Conservation (phyloP, 2,329 filamentous ascomycete genomes). For the Aspergillus jensenii region DNA sequence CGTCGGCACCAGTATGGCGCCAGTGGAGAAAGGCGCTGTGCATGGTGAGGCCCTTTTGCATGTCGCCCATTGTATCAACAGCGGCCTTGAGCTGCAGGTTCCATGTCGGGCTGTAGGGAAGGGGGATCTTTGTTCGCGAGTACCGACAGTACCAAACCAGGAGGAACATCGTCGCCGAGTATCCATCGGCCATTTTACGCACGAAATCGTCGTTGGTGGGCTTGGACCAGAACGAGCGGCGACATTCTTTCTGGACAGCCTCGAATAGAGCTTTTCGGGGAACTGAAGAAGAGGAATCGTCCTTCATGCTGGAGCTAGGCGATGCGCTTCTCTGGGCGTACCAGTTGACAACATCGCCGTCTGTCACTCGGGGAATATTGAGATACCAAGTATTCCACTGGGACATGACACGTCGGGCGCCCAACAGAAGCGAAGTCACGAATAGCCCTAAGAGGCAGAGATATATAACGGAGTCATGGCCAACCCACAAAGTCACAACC, state of each 20-base stretch:
- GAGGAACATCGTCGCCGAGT: constrained; percentile 53
- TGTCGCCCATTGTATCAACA: constrained; percentile 52
- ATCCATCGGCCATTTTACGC: constrained; percentile 49
- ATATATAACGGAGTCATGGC: constrained; percentile 57
- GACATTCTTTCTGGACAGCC: constrained; percentile 45
- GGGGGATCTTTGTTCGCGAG: constrained; percentile 40
- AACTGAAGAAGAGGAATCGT: constrained; percentile 4
- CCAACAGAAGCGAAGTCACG: constrained; percentile 50
- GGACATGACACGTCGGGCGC: constrained; percentile 52
- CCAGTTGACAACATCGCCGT: constrained; percentile 38
- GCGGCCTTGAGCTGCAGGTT: constrained; percentile 56
- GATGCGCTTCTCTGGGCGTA: constrained; percentile 38
- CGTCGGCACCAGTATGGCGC: constrained; percentile 54
- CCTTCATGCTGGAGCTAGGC: background rate
- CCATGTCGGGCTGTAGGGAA: constrained; percentile 57
- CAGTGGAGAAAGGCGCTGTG: constrained; percentile 60
- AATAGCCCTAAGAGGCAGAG: constrained; percentile 55
- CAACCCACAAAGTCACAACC: constrained; percentile 53
- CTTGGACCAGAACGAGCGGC: constrained; percentile 43
- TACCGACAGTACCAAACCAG: constrained; percentile 54
- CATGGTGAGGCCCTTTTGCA: constrained; percentile 55
- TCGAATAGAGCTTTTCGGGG: constrained; percentile 45
- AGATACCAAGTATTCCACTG: constrained; percentile 59
- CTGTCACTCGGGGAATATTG: constrained; percentile 37
- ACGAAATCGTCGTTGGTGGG: constrained; percentile 48